phyloP scores from a whole-genome alignment of 2,329 filamentous ascomycete species.

The Aureobasidium sp. region DNA sequence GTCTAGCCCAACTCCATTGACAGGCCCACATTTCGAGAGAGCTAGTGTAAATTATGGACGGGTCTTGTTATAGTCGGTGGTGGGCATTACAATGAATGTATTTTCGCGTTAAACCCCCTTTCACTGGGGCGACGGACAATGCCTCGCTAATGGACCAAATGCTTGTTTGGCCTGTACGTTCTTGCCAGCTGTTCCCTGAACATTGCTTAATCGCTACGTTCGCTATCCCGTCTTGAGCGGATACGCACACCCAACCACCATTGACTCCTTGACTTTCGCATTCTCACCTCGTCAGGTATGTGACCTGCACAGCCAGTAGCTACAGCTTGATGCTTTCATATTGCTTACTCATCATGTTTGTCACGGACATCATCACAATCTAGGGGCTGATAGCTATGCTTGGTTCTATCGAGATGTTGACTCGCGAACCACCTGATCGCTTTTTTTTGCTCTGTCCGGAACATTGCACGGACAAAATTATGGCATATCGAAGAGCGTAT shows the following conservation, averaged over 20 bases:
- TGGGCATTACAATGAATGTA: not conserved
- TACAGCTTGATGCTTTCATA: not conserved
- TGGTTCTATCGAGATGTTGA: not conserved
- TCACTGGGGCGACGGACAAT: not conserved
- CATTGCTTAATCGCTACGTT: not conserved
- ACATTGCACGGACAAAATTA: not conserved
- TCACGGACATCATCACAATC: not conserved
- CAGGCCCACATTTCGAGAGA: not conserved
- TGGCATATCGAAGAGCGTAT: not conserved
- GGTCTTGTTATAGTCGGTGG: not conserved
- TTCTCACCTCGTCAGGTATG: not conserved
- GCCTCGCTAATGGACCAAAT: not conserved
- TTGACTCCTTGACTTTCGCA: not conserved
- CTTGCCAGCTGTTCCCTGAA: not conserved
- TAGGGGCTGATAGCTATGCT: not conserved
- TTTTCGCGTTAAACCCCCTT: not conserved
- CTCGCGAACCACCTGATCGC: not conserved
- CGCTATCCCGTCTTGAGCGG: not conserved
- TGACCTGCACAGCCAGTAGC: not conserved
- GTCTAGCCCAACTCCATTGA: no score
- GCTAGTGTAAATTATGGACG: not conserved
- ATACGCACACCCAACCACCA: not conserved
- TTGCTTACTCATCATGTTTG: not conserved
- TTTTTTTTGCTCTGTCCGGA: not conserved
- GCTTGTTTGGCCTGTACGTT: not conserved